Conservation (phyloP, 345 rosid genomes). For the Ceriops zippeliana region DNA sequence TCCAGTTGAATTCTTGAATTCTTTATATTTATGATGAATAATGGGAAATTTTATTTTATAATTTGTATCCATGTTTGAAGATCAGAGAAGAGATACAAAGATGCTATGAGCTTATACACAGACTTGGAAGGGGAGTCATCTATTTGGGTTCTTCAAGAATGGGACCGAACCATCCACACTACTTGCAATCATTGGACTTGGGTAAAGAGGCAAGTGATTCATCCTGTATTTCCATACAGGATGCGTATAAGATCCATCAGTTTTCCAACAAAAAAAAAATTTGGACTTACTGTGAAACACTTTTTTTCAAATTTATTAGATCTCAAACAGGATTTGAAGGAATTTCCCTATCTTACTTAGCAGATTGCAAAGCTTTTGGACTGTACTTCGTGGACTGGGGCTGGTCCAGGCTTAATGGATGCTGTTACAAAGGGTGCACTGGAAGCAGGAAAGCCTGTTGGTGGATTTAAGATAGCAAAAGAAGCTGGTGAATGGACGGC, state of each 20-base stretch:
- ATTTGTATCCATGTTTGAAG: conserved; percentile 39
- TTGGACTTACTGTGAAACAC: background rate
- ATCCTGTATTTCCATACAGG: background rate
- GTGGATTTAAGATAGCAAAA: conserved; percentile 78
- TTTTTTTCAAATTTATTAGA: background rate
- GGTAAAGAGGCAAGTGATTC: conserved; percentile 62
- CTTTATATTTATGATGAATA: background rate
- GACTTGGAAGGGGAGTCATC: conserved; percentile 77
- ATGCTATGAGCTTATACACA: conserved; percentile 67
- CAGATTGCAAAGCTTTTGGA: conserved; percentile 78
- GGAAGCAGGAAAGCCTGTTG: conserved; percentile 68
- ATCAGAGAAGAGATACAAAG: conserved; percentile 69
- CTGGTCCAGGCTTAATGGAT: conserved; percentile 97
- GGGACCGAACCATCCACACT: conserved; percentile 66
- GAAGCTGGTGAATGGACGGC: conserved; percentile 95
- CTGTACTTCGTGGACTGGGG: conserved; percentile 94
- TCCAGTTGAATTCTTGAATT: background rate
- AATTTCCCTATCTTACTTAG: conserved; percentile 5
- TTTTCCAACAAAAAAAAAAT: background rate
- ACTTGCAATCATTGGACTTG: conserved; percentile 54
- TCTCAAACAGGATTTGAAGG: background rate
- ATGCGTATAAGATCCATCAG: background rate
- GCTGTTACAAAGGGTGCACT: conserved; percentile 83
- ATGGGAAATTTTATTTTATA: conserved; percentile 17
- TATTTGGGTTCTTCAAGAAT: conserved; percentile 88